A percentile compares a stretch with the other conserved stretches of the same genome.
Evolutionary conservation across 179 eudicot species (phyloP).

Genomic region (Patellifolia procumbens): DNA sequence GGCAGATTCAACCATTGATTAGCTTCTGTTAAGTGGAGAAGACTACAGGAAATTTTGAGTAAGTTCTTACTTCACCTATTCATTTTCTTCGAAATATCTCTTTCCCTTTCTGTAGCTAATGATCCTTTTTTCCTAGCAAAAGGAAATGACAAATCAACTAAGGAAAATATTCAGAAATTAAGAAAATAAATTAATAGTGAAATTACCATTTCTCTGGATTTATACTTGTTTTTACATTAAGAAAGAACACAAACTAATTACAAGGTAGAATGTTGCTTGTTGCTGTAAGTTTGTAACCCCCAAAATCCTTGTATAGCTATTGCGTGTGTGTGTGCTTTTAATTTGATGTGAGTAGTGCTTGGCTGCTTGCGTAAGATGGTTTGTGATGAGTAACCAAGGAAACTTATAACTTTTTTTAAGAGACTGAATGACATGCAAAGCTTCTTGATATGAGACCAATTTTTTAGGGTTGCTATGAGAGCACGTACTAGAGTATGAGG

Average conservation of each 20-base stretch:
- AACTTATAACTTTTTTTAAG: too few species aligned
- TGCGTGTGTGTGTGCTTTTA: too few species aligned
- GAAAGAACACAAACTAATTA: too few species aligned
- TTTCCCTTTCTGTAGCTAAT: background rate
- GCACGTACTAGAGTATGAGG: too few species aligned
- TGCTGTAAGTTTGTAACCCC: too few species aligned
- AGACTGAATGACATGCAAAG: too few species aligned
- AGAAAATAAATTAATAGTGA: background rate
- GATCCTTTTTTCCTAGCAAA: background rate
- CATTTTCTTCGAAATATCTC: background rate
- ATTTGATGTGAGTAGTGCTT: background rate
- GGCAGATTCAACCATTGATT: conserved; percentile 9
- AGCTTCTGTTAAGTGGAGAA: background rate
- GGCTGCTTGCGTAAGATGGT: background rate
- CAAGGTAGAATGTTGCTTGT: too few species aligned
- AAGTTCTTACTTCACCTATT: background rate
- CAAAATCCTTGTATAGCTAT: too few species aligned
- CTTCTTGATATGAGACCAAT: too few species aligned
- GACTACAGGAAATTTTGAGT: background rate
- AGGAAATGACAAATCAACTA: background rate
- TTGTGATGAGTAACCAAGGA: too few species aligned
- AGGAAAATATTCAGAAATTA: too few species aligned
- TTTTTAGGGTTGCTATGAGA: too few species aligned
- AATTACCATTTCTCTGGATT: background rate
- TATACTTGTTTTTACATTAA: background rate